Evolutionary conservation across 495 filamentous ascomycete genomes (phyloP).

Genomic region (Neurospora sp.): DNA sequence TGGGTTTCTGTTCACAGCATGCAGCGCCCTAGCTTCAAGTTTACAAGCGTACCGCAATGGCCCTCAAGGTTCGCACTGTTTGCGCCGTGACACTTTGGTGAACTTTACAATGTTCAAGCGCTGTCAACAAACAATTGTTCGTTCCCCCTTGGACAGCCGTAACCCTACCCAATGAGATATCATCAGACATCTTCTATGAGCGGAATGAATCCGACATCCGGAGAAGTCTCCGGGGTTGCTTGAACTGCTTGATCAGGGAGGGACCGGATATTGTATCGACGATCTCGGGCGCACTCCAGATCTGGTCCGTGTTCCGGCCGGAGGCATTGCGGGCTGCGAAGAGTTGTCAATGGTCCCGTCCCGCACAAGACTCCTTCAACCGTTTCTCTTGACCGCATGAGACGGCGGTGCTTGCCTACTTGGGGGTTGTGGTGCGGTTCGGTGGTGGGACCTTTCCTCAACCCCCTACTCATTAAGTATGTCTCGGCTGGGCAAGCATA

Average conservation of each 20-base stretch:
- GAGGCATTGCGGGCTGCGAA: not conserved
- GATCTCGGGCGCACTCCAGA: not conserved
- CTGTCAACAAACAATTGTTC: not conserved
- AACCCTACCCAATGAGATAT: not conserved
- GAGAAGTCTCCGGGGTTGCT: not conserved
- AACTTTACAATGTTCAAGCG: not conserved
- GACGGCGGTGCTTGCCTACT: constrained; percentile 6
- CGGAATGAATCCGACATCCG: not conserved
- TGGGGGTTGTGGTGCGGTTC: too few relatives aligned
- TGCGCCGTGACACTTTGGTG: not conserved
- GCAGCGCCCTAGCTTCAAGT: not conserved
- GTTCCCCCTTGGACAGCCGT: not conserved
- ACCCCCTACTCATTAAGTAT: too few relatives aligned
- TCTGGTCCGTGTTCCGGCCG: not conserved
- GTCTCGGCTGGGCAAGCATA: not conserved
- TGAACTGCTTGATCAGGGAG: not conserved
- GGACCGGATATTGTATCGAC: not conserved
- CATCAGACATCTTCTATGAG: not conserved
- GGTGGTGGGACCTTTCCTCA: too few relatives aligned
- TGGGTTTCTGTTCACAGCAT: not conserved
- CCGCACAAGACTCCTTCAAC: not conserved
- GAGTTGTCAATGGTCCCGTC: not conserved
- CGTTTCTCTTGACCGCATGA: not conserved
- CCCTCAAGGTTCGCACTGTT: not conserved
- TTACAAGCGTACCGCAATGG: not conserved